phyloP scores from a whole-genome alignment of 495 filamentous ascomycete genomes.

The Xylaria palmicola region DNA sequence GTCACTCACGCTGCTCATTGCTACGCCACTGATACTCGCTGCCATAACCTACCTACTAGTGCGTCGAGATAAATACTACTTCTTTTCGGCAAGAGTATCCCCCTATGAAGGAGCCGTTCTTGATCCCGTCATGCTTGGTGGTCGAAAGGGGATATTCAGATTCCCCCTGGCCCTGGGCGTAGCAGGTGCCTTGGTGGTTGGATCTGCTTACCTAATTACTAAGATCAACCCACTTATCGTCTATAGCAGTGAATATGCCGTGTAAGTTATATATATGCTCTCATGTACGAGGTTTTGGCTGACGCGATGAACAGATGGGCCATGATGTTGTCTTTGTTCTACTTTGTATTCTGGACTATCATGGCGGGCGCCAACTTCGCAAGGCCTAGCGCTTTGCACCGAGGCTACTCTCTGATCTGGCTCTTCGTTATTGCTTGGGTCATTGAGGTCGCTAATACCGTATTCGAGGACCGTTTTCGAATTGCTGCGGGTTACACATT shows the following conservation, averaged over 20 bases:
- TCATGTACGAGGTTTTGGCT: conserved; percentile 12
- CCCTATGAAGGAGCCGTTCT: conserved; percentile 56
- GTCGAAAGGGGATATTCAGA: conserved; percentile 77
- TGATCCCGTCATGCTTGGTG: conserved; percentile 63
- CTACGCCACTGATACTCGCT: conserved; percentile 69
- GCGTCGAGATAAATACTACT: conserved; percentile 77
- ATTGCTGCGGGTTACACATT: conserved; percentile 81
- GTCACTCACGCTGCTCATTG: conserved; percentile 77
- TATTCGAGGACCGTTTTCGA: conserved; percentile 66
- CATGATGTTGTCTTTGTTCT: conserved; percentile 82
- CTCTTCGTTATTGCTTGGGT: conserved; percentile 73
- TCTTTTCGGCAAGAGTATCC: conserved; percentile 59
- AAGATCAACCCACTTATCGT: conserved; percentile 86
- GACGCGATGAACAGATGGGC: conserved; percentile 53
- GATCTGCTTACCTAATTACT: conserved; percentile 68
- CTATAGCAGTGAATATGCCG: conserved; percentile 80
- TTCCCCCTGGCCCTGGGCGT: conserved; percentile 75
- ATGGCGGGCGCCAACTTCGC: conserved; percentile 77
- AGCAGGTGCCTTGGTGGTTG: conserved; percentile 68
- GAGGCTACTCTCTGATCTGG: conserved; percentile 81
- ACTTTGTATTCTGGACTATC: conserved; percentile 79
- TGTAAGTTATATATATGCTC: conserved; percentile 44
- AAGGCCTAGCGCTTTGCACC: conserved; percentile 82
- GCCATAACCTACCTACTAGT: conserved; percentile 65
- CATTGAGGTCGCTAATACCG: conserved; percentile 68